phyloP scores from a whole-genome alignment of 139 green algal genomes.

The Astrephomene gubernaculifera region DNA sequence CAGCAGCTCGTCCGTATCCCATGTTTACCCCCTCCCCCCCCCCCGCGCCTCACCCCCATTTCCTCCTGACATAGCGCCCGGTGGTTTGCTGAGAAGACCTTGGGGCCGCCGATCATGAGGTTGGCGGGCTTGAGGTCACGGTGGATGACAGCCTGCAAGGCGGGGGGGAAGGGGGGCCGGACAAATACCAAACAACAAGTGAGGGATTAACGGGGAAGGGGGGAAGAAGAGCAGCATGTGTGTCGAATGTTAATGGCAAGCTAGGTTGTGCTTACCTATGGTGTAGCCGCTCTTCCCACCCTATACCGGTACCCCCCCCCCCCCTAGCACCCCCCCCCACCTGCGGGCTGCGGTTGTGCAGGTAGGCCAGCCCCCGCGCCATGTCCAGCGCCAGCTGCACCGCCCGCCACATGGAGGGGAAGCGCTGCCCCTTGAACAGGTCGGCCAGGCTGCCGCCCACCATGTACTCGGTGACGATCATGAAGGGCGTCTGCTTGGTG shows the following conservation, averaged over 20 bases:
- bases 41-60: slow-evolving; percentile 28
- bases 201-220: not conserved
- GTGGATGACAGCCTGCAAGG: slow-evolving; percentile 70
- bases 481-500: slow-evolving; percentile 87
- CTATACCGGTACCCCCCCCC: not conserved
- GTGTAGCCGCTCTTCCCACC: too few relatives aligned
- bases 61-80: slow-evolving; percentile 27
- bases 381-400: slow-evolving; percentile 90
- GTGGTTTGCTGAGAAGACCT: slow-evolving; percentile 51
- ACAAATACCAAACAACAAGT: not conserved
- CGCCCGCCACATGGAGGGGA: slow-evolving; percentile 59
- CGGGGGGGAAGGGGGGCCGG: not conserved
- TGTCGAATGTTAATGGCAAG: too few relatives aligned
- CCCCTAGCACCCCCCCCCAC: slow-evolving; percentile 12
- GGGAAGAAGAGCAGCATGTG: too few relatives aligned
- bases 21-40: too few relatives aligned
- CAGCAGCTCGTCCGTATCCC: too few relatives aligned
- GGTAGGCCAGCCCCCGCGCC: slow-evolving; percentile 89
- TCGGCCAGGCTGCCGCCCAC: slow-evolving; percentile 55
- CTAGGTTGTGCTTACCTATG: too few relatives aligned
- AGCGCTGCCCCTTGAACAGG: slow-evolving; percentile 52
- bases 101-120: slow-evolving; percentile 87
- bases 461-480: slow-evolving; percentile 84
- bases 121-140: slow-evolving; percentile 94
- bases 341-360: slow-evolving; percentile 82